Evolutionary conservation across 139 green algal genomes (phyloP).

Genomic region (Mesotaenium endlicherianum): DNA sequence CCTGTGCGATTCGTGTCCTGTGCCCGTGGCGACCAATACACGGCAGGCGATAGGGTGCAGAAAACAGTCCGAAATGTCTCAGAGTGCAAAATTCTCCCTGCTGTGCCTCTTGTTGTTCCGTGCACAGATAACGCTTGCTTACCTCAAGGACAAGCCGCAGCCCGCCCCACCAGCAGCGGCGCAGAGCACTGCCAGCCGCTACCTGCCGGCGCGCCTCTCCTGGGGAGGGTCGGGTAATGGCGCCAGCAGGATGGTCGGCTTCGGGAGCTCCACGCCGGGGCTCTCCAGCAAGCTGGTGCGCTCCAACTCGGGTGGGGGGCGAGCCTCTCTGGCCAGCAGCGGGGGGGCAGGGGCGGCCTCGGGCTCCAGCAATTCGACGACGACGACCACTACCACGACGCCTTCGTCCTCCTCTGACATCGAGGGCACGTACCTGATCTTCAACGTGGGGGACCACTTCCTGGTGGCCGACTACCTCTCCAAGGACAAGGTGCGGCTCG

Average conservation of each 20-base stretch:
- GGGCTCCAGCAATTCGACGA: neutral
- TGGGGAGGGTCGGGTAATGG: neutral
- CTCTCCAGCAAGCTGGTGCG: neutral
- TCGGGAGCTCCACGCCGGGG: neutral
- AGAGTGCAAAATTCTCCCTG: too few species aligned
- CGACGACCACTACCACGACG: too few species aligned
- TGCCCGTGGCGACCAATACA: too few species aligned
- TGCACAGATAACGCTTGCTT: neutral
- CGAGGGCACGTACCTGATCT: constrained; percentile 51
- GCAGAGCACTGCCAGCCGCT: neutral
- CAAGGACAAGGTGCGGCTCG: constrained; percentile 40
- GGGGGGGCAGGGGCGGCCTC: neutral
- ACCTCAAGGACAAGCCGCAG: neutral
- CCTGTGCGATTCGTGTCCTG: too few species aligned
- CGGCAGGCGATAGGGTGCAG: too few species aligned
- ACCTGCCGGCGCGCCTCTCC: neutral
- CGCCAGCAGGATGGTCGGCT: too few species aligned
- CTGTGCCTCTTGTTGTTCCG: neutral
- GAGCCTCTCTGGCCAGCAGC: neutral
- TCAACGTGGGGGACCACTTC: constrained; percentile 39
- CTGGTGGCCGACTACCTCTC: constrained; percentile 42
- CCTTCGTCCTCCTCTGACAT: too few species aligned
- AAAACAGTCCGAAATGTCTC: too few species aligned
- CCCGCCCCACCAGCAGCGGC: neutral
- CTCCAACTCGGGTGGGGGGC: neutral